A percentile compares a stretch with the other conserved stretches of the same genome.
phyloP scores from a whole-genome alignment of 805 yeast species.

The Candida koratica region DNA sequence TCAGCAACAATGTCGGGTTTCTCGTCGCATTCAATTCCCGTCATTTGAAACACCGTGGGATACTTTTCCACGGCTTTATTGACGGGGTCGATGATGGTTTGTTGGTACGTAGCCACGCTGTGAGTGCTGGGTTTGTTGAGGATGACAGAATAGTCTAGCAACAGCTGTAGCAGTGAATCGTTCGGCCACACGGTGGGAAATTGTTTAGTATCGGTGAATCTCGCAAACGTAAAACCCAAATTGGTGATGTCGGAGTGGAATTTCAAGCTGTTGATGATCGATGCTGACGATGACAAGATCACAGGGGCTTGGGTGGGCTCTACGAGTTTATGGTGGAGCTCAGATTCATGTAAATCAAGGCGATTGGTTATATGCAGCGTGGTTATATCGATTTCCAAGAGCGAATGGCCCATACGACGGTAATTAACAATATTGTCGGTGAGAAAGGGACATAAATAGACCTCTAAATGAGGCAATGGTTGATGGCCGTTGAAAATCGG shows the following conservation, averaged over 20 bases:
- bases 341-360: constrained; percentile 36
- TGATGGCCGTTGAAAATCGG: constrained; percentile 40
- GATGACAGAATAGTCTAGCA: constrained; percentile 27
- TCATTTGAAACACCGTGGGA: constrained; percentile 28
- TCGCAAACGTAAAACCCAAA: constrained; percentile 10
- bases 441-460: constrained; percentile 9
- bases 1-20: constrained; percentile 6
- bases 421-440: constrained; percentile 28
- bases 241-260: constrained; percentile 46
- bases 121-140: constrained; percentile 16
- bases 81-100: constrained; percentile 7
- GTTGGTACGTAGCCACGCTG: constrained; percentile 6
- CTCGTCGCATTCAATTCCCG: constrained; percentile 21
- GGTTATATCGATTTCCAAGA: constrained; percentile 68
- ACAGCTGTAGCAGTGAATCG: constrained; percentile 24
- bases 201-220: constrained; percentile 2
- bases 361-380: constrained; percentile 63
- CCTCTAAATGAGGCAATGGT: constrained; percentile 13
- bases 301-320: constrained; percentile 26
- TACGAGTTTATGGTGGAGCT: constrained; percentile 48
- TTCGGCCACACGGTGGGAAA: constrained; percentile 28
- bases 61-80: constrained; percentile 11
- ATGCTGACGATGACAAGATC: constrained; percentile 43
- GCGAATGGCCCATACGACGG: constrained; percentile 56
- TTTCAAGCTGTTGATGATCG: constrained; percentile 56